Percentiles rank a stretch among this genome's conserved stretches.
These are phyloP conservation scores for Neurospora sp. DNA, from an alignment of 495 filamentous ascomycete genomes.

Conservation along the genomic window DNA sequence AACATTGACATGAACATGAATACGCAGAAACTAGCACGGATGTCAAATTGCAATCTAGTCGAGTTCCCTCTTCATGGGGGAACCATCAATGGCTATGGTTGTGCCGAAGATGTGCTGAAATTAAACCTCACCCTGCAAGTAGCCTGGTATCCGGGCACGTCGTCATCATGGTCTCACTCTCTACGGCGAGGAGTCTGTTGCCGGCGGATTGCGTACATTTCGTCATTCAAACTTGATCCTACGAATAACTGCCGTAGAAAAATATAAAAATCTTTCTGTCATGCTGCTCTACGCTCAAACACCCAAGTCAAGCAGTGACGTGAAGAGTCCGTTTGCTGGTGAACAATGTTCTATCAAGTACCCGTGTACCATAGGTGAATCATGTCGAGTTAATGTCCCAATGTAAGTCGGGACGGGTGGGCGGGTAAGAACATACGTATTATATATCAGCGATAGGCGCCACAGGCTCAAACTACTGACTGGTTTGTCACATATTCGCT, in stretches of 20 bases:
- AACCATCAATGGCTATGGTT: slow-evolving; percentile 65
- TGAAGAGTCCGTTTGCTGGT: neutral
- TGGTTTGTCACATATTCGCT: neutral
- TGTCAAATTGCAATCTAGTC: slow-evolving; percentile 97
- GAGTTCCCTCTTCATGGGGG: slow-evolving; percentile 24
- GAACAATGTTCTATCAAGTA: neutral
- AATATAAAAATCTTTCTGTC: neutral
- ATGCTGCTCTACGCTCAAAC: neutral
- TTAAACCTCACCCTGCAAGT: slow-evolving; percentile 25
- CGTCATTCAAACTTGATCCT: neutral
- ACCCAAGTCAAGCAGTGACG: neutral
- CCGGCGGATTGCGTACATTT: slow-evolving; percentile 25
- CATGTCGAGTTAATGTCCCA: neutral
- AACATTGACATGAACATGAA: neutral
- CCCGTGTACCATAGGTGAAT: neutral
- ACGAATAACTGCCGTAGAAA: neutral
- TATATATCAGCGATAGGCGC: neutral
- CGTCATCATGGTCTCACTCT: slow-evolving; percentile 7
- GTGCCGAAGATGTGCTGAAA: slow-evolving; percentile 77
- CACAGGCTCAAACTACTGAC: neutral
- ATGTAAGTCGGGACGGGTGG: neutral
- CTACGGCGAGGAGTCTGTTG: slow-evolving; percentile 9
- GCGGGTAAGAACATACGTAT: neutral
- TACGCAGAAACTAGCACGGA: slow-evolving; percentile 61
- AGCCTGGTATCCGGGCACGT: slow-evolving; percentile 32